Base-by-base conservation (phyloP, 2,329 filamentous ascomycete genomes). In the Apiospora pterosperma region DNA sequence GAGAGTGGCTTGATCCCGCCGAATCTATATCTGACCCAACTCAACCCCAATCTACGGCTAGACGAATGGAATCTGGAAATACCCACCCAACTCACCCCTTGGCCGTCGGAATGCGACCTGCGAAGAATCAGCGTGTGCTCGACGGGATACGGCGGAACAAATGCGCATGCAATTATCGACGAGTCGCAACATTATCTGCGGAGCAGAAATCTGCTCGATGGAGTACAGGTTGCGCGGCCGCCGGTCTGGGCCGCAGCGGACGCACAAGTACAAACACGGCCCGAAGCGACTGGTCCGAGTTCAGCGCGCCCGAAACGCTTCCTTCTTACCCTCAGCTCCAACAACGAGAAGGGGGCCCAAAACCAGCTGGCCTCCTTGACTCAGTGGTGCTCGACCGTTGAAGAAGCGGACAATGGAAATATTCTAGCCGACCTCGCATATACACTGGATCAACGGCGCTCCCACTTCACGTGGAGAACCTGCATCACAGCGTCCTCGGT, bases 61-160 rank as follows among this genome's bases (percentile, higher is more conserved):
- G 55, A 59, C 6, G 55, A 59, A 36, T 59, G 55, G 55, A 25
- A 59, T 10, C 55, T 59, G 4, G 34, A 59, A 12, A 23, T 59
- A 4, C 55, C 55, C 4, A 59, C 55, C 10, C 34, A 59, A 4
- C 55, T 36, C 6, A 38, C 34, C 19, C 34, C 34, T 23, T 59
- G 55, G 55, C 55, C 55, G 5, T 38, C 55, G 19, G 55, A 38
- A 1, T 23, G 55, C 55, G 55, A 59, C 0, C 38, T 36, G 4
- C 55, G 55, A 7, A 59, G 55, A 36, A 59, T 59, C 31, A 59
- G 55, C 34, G 55, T 59, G 10, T 59, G 55, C 34, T 59, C 55
- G 10, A 59, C 55, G 55, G 55, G 55, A 3, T 59, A 59, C 19
- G 55, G 55, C 10, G 55, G 55, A 16, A 59, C 55, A 2, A 59